These are phyloP conservation scores for Sonneratia caseolaris DNA, from an alignment of 345 rosid genomes.

Conservation along the genomic window DNA sequence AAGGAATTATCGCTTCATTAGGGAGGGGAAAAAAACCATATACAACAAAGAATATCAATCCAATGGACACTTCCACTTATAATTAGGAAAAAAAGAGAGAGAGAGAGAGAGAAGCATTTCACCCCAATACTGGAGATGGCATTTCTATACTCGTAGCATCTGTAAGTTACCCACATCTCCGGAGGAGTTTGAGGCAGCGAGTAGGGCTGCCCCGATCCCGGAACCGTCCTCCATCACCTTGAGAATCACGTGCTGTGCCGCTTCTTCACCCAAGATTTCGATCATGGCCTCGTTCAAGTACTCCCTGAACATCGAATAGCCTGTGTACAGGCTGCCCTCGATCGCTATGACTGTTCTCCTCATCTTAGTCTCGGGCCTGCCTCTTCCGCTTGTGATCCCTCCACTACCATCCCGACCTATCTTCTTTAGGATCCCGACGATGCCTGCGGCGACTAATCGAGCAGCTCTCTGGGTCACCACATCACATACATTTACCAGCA, in stretches of 20 bases:
- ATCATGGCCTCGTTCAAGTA: constrained; percentile 73
- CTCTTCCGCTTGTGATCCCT: constrained; percentile 51
- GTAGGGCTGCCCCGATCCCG: constrained; percentile 82
- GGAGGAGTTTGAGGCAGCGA: constrained; percentile 59
- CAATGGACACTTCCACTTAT: neutral
- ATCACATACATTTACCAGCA: constrained; percentile 67
- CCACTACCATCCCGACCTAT: constrained; percentile 83
- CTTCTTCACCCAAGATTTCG: constrained; percentile 68
- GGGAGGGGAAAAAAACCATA: neutral
- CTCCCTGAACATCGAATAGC: constrained; percentile 57
- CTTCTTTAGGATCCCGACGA: constrained; percentile 86
- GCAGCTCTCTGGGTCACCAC: constrained; percentile 83
- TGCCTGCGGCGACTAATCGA: constrained; percentile 89
- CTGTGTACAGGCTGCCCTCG: constrained; percentile 68
- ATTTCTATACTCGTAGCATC: constrained; percentile 36
- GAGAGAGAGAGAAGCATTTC: no score
- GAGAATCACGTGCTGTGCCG: constrained; percentile 47
- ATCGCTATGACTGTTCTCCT: constrained; percentile 81
- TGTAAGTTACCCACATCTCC: constrained; percentile 33
- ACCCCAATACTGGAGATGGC: neutral
- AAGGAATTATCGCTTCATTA: neutral
- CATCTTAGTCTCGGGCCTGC: constrained; percentile 45
- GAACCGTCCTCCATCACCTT: constrained; percentile 71
- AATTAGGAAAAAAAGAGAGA: no score
- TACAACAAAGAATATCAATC: constrained; percentile 3